Evolutionary conservation across 352 stramenopile genomes (phyloP), one percentile per base, ranked within the genome.

Genomic region (Pythium oligandrum): DNA sequence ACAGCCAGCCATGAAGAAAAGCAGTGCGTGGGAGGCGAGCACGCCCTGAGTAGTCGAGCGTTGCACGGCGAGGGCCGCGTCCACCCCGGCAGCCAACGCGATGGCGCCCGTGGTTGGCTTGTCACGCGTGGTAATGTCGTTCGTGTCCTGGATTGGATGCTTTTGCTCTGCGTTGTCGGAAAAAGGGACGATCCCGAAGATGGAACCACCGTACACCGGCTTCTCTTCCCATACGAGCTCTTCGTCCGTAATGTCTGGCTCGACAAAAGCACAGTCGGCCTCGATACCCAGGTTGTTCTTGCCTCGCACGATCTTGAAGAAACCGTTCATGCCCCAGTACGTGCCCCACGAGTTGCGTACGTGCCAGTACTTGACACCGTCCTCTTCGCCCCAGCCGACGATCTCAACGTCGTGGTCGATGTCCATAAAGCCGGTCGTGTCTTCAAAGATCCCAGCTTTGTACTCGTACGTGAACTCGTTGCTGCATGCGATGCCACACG

Each of bases 311-410:
- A 99, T 91, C 61, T 96, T 90, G 71, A 98, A 97, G 63, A 96
- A 99, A 37, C 96, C 96, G 54, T 98, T 96, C 83, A 98, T 96
- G 34, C 96, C 96, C 95, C 94, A 98, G 61, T 90, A 91, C 9
- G 73, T 91, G 39, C 96, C 96, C 93, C 97, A 83, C 61, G 88
- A 89, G 86, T 99, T 98, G 54, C 96, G 91, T 36, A 98, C 77
- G 71, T 98, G 94, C 96, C 96, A 99, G 74, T 98, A 99, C 73
- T 96, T 95, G 58, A 93, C 66, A 57, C 88, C 75, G 51, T 96
- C 71, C 39, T 89, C 78, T 46, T 88, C 81, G 51, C 96, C 96
- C 95, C 95, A 99, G 11, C 95, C 96, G 32, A 93, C 78, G 31
- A 91, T 46, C 51, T 90, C 81, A 26, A 90, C 75, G 52, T 91